Base-by-base conservation (phyloP, 805 yeast species). In the Wickerhamiella allomyrinae region DNA sequence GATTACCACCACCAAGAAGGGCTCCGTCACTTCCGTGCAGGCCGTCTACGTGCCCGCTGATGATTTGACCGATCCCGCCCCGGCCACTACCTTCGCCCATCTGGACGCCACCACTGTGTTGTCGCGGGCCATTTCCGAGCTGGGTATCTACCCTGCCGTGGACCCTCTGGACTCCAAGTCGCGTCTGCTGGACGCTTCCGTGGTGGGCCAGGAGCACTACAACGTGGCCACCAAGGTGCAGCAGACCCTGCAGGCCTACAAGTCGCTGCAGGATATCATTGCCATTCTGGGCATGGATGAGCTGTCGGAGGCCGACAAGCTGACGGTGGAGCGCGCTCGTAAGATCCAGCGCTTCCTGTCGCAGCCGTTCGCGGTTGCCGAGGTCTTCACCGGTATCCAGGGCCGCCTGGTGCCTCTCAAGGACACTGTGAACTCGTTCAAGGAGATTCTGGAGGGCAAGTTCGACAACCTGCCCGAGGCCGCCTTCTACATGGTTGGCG, bases 211-310 rank as follows among this genome's bases (percentile, higher is more conserved):
- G 71, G 98, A 91, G 76, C 98, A 91, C 76, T 91, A 91, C 74
- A 81, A 79, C 58, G 85, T 81, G 67, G 98, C 98, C 53, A 73
- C 94, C 58, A 64, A 70, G 61, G 98, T 91, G 57, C 98, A 91
- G 77, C 91, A 87, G 75, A 91, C 98, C 59, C 76, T 91, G 69
- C 98, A 91, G 77, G 95, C 97, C 60, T 91, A 91, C 82, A 91
- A 91, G 78, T 91, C 98, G 59, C 77, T 91, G 68, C 98, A 91
- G 77, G 98, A 91, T 80, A 91, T 91, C 71, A 91, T 91, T 79
- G 98, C 98, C 70, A 91, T 91, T 78, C 82, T 91, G 70, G 98
- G 98, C 87, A 91, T 91, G 98, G 98, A 91, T 72, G 98, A 91
- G 77, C 80, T 91, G 74, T 86, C 96, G 56, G 98, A 91, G 77